Base-by-base conservation (phyloP, 208 protist species). In the Trypanosoma mega region DNA sequence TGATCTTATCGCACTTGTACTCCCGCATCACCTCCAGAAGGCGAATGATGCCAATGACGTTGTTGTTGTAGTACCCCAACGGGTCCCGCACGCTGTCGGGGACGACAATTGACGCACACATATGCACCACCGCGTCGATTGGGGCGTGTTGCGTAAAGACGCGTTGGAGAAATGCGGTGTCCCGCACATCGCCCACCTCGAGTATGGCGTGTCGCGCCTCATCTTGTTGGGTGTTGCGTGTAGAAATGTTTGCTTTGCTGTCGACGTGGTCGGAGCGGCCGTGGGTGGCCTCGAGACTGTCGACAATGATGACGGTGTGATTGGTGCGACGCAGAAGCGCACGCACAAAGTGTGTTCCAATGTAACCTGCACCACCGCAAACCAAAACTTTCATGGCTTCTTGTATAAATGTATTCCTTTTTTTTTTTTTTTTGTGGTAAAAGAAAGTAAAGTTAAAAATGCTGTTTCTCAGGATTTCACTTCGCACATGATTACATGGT, bases 291-390 rank as follows among this genome's bases (percentile, higher is more conserved):
- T 77, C 73, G 0, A 99, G 74, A 62, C 82, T 97, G 71, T 99
- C 98, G 6, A 97, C 72, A 18, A 99, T 87, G 37, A 98, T 71
- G 8, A 99, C 94, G n/a, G 85, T 63, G 60, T 96, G 90, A 4
- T 71, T 60, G 0, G 72, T 79, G 18, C 64, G 55, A 12, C 90
- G 77, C 9, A 98, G 68, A 9, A 99, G 62, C 67, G 97, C 85
- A 5, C 98, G 68, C 9, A 96, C 83, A 33, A 97, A 97, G 67
- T 99, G 98, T n/a, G 78, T 92, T 2, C 98, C 98, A 65, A 99
- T 99, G 76, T 98, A 99, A 7, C 98, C 98, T 18, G 96, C 92
- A 16, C 98, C 98, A 39, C 98, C 98, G 60, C 94, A 97, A 36
- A 98, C 93, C 18, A 99, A 78, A 60, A 98, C 82, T 26, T 59